These are phyloP conservation scores for Volvox carteri DNA, from an alignment of 163 green algal species.

Conservation along the genomic window DNA sequence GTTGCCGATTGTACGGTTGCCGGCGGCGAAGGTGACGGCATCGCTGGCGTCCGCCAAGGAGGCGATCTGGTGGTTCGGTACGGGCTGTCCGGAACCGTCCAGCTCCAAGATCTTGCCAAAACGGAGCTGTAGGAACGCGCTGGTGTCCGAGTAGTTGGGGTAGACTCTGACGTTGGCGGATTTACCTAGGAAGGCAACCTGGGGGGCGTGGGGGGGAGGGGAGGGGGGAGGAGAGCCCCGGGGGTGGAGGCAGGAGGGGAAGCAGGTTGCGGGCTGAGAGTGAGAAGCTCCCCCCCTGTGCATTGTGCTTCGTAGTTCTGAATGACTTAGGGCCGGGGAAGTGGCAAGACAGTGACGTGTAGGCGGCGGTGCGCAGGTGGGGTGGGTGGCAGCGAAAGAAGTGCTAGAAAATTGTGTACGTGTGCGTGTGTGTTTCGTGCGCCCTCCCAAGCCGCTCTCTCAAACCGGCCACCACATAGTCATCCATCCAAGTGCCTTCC, in stretches of 20 bases:
- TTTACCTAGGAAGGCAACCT: slow-evolving; percentile 35
- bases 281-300: background rate
- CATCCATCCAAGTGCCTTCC: no score
- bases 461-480: no score
- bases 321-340: background rate
- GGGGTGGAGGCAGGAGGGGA: background rate
- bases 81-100: background rate
- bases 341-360: background rate
- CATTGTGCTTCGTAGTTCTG: background rate
- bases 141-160: slow-evolving; percentile 45
- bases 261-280: background rate
- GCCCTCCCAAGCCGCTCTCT: no score
- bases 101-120: slow-evolving; percentile 25
- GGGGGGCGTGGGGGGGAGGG: background rate
- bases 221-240: background rate
- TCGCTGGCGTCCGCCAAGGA: slow-evolving; percentile 2
- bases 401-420: no score
- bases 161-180: slow-evolving; percentile 43
- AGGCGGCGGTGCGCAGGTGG: background rate
- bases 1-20: background rate
- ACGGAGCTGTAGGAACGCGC: slow-evolving; percentile 31
- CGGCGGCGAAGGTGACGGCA: background rate
- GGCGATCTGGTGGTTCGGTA: slow-evolving; percentile 1
- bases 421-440: no score
- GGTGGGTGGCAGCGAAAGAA: background rate